phyloP scores from a whole-genome alignment of 805 yeast genomes.

The Lipomyces mesembrius region DNA sequence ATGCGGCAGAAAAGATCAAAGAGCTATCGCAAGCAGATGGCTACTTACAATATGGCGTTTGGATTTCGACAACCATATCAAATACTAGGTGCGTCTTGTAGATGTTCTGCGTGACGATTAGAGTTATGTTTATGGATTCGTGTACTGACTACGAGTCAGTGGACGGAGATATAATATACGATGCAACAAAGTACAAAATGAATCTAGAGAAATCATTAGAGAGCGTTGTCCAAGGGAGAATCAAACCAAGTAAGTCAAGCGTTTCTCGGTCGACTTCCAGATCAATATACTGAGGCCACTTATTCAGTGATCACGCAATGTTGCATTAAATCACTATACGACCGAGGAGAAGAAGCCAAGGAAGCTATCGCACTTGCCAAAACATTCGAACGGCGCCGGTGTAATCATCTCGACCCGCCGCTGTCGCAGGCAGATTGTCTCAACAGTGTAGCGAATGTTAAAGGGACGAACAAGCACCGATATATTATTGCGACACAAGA shows the following conservation, averaged over 20 bases:
- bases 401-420: slow-evolving; percentile 73
- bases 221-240: slow-evolving; percentile 81
- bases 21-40: slow-evolving; percentile 89
- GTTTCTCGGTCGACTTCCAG: no score
- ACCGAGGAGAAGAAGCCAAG: slow-evolving; percentile 54
- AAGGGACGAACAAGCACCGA: slow-evolving; percentile 85
- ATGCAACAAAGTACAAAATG: slow-evolving; percentile 67
- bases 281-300: not conserved
- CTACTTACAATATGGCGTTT: slow-evolving; percentile 80
- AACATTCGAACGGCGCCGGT: slow-evolving; percentile 85
- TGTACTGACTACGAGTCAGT: slow-evolving; percentile 46
- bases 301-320: slow-evolving; percentile 86
- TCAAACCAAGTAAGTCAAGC: slow-evolving; percentile 59
- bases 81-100: slow-evolving; percentile 51
- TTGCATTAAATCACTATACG: slow-evolving; percentile 83
- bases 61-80: slow-evolving; percentile 94
- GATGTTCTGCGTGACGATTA: not conserved
- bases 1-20: slow-evolving; percentile 98
- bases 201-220: slow-evolving; percentile 81
- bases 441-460: slow-evolving; percentile 65
- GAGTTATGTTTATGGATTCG: not conserved
- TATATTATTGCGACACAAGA: slow-evolving; percentile 88
- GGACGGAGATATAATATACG: slow-evolving; percentile 76
- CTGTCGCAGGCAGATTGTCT: slow-evolving; percentile 76
- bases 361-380: slow-evolving; percentile 82